phyloP scores from a whole-genome alignment of 257 asterid species.

The Jasminum sambac region DNA sequence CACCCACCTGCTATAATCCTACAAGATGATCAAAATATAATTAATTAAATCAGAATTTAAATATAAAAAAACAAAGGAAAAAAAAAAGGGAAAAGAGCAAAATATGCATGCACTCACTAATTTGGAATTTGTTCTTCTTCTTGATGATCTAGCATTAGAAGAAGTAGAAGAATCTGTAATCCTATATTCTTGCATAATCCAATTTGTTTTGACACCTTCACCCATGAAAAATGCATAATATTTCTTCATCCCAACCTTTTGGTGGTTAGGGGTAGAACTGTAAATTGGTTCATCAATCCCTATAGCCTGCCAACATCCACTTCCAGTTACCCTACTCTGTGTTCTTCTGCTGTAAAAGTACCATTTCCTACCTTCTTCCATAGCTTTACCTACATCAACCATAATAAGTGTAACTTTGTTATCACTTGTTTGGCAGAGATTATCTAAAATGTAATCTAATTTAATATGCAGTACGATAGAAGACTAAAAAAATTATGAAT shows the following conservation, averaged over 20 bases:
- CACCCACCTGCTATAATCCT: conserved; percentile 91
- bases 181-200: conserved; percentile 88
- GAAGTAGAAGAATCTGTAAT: conserved; percentile 47
- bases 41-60: neutral
- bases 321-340: conserved; percentile 53
- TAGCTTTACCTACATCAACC: conserved; percentile 72
- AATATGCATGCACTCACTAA: conserved; percentile 36
- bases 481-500: too few relatives aligned
- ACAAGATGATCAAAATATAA: neutral
- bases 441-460: too few relatives aligned
- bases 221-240: conserved; percentile 62
- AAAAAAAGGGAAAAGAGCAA: neutral
- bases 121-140: conserved; percentile 51
- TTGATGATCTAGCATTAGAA: conserved; percentile 43
- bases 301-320: conserved; percentile 75
- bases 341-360: conserved; percentile 89
- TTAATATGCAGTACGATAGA: too few relatives aligned
- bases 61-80: neutral
- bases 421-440: neutral
- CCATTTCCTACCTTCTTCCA: conserved; percentile 91
- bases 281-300: conserved; percentile 75
- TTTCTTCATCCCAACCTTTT: conserved; percentile 67
- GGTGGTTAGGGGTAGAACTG: conserved; percentile 36
- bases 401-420: neutral
- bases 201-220: conserved; percentile 60